Conservation (phyloP, 345 rosid species). For the Carallia pectinifolia region DNA sequence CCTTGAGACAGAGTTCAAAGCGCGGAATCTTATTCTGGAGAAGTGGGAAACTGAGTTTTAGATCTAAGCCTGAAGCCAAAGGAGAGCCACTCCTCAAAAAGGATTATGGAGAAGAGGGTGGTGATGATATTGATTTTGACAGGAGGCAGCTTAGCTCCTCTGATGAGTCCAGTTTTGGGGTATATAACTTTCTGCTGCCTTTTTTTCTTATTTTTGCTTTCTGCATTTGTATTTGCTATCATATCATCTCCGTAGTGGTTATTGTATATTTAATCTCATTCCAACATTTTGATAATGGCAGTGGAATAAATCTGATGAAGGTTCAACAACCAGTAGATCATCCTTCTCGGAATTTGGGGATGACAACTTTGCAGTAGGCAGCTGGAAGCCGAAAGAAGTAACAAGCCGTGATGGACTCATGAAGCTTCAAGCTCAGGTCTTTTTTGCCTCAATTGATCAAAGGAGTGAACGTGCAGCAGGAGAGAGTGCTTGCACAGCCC, state of each 20-base stretch:
- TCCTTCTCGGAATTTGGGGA: slow-evolving; percentile 60
- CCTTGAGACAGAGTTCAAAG: slow-evolving; percentile 25
- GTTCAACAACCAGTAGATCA: slow-evolving; percentile 37
- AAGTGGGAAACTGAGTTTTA: slow-evolving; percentile 47
- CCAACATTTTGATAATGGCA: slow-evolving; percentile 23
- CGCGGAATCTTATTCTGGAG: slow-evolving; percentile 55
- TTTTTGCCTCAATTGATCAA: slow-evolving; percentile 71
- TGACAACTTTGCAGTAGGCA: slow-evolving; percentile 53
- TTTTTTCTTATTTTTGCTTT: neutral
- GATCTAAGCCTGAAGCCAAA: slow-evolving; percentile 37
- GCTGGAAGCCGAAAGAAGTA: slow-evolving; percentile 64
- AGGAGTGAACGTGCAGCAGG: slow-evolving; percentile 71
- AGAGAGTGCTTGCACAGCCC: slow-evolving; percentile 71
- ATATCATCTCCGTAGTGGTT: neutral
- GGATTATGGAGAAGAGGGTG: slow-evolving; percentile 54
- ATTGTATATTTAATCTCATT: neutral
- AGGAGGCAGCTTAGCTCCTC: slow-evolving; percentile 60
- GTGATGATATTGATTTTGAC: slow-evolving; percentile 60
- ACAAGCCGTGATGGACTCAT: slow-evolving; percentile 55
- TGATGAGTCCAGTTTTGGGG: slow-evolving; percentile 53
- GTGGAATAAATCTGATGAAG: slow-evolving; percentile 44
- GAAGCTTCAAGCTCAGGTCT: slow-evolving; percentile 55
- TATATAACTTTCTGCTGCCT: neutral
- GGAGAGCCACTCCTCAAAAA: slow-evolving; percentile 59
- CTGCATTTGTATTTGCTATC: neutral